Conservation (phyloP, 331 rosid species). For the Rhamnella rubrinervis region DNA sequence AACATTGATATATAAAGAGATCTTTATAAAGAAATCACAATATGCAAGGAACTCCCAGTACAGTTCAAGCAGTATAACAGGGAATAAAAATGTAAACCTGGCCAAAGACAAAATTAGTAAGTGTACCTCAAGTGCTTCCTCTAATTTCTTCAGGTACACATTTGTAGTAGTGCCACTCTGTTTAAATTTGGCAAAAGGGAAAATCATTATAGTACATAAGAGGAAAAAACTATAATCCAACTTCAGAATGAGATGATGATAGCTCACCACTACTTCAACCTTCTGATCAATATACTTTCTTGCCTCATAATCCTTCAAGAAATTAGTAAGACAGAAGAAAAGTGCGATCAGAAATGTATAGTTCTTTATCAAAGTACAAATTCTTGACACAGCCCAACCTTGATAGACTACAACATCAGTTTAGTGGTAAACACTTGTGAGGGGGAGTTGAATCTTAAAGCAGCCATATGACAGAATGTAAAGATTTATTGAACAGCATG, state of each 20-base stretch:
- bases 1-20: neutral
- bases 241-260: conserved; percentile 20
- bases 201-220: neutral
- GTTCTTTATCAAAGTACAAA: neutral
- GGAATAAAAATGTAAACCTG: conserved; percentile 14
- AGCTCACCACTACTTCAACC: conserved; percentile 77
- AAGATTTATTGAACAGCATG: neutral
- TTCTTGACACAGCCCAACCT: neutral
- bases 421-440: neutral
- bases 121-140: conserved; percentile 76
- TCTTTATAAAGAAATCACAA: no score
- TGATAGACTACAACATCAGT: neutral
- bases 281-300: conserved; percentile 71
- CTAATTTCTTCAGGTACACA: conserved; percentile 73
- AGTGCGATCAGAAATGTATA: conserved; percentile 1
- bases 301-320: conserved; percentile 73
- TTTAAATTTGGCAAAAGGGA: conserved; percentile 25
- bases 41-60: no score
- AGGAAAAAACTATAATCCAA: conserved; percentile 21
- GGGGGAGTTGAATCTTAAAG: conserved; percentile 1
- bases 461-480: neutral
- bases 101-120: conserved; percentile 3
- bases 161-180: conserved; percentile 76
- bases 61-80: no score
- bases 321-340: conserved; percentile 2